Evolutionary conservation across 345 rosid genomes (phyloP).

Genomic region (Eucalyptus pauciflora): DNA sequence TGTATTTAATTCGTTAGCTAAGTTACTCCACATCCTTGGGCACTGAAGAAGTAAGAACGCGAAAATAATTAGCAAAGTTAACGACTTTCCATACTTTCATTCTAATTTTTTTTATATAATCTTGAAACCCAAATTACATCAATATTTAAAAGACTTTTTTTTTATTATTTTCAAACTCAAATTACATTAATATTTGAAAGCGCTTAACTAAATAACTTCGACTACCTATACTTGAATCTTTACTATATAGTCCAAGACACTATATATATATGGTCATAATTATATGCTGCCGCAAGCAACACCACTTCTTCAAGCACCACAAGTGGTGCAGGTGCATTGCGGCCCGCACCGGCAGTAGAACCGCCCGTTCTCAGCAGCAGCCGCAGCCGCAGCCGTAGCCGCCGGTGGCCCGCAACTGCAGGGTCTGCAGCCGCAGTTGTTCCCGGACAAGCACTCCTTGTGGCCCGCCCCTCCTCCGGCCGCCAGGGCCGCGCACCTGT

Average conservation of each 20-base stretch:
- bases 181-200: not conserved
- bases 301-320: not conserved
- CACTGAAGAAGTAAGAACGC: no score
- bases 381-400: not conserved
- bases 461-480: not conserved
- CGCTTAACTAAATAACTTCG: no score
- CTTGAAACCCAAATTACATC: not conserved
- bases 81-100: no score
- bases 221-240: not conserved
- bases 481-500: not conserved
- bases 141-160: no score
- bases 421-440: not conserved
- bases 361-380: accelerated
- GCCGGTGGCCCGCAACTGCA: accelerated
- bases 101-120: no score
- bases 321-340: not conserved
- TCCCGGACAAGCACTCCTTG: not conserved
- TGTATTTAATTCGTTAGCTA: not conserved
- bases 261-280: not conserved
- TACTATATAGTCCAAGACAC: not conserved
- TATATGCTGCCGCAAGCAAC: not conserved
- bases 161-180: not conserved
- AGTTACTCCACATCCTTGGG: no score
- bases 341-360: not conserved
- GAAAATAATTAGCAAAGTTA: no score